Conservation (phyloP, 2,329 filamentous ascomycete species). For the Fusarium sp. region DNA sequence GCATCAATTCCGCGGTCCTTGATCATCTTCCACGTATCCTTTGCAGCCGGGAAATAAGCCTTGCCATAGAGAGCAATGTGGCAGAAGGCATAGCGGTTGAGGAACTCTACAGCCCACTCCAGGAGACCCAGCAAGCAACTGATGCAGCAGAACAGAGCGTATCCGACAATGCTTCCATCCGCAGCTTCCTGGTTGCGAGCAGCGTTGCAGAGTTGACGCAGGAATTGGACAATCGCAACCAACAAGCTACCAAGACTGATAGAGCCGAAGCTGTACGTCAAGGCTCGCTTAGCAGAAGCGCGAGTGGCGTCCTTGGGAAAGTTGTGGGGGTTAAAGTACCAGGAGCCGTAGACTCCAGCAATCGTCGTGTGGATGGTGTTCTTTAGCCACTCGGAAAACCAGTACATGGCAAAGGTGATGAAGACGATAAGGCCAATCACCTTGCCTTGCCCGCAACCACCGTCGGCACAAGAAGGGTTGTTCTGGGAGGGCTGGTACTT, state of each 20-base stretch:
- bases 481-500: conserved; percentile 74
- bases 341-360: conserved; percentile 88
- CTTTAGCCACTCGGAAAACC: conserved; percentile 93
- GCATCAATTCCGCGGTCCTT: conserved; percentile 91
- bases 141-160: conserved; percentile 76
- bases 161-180: conserved; percentile 74
- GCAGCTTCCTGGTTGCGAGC: conserved; percentile 69
- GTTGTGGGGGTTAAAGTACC: conserved; percentile 82
- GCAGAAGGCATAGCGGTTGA: conserved; percentile 92
- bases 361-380: conserved; percentile 91
- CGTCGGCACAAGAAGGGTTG: conserved; percentile 64
- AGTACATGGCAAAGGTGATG: conserved; percentile 90
- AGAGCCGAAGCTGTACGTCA: conserved; percentile 92
- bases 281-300: conserved; percentile 80
- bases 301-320: conserved; percentile 83
- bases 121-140: conserved; percentile 80
- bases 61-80: conserved; percentile 95
- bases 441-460: conserved; percentile 75
- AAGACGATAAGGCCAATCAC: conserved; percentile 88
- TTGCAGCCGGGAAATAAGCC: conserved; percentile 83
- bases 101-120: conserved; percentile 86
- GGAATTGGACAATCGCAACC: conserved; percentile 85
- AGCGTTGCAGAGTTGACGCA: conserved; percentile 84
- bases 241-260: conserved; percentile 87
- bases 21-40: conserved; percentile 91